Evolutionary conservation across 805 yeast species (phyloP).

Genomic region (Candida ulmi): DNA sequence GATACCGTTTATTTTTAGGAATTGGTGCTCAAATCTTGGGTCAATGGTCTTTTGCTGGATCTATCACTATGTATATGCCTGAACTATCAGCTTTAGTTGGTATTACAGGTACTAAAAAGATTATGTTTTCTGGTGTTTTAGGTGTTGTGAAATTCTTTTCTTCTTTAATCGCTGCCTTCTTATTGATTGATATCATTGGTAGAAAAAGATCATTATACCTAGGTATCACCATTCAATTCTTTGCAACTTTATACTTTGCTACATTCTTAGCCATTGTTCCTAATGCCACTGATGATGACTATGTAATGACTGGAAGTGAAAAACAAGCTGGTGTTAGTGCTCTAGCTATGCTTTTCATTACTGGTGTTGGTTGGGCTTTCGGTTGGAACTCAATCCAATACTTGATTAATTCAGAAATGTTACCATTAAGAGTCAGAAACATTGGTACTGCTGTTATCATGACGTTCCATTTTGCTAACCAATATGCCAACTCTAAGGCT

Average conservation of each 20-base stretch:
- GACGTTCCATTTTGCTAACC: conserved; percentile 53
- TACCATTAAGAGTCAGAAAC: conserved; percentile 45
- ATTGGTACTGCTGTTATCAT: conserved; percentile 46
- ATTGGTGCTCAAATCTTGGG: conserved; percentile 40
- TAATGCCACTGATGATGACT: conserved; percentile 30
- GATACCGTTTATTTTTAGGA: conserved; percentile 41
- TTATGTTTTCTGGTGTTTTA: conserved; percentile 44
- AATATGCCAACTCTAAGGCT: conserved; percentile 53
- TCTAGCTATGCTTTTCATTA: conserved; percentile 41
- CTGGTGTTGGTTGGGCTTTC: conserved; percentile 54
- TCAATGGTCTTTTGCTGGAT: conserved; percentile 58
- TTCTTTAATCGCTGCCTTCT: conserved; percentile 46
- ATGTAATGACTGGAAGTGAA: conserved; percentile 26
- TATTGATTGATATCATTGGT: conserved; percentile 48
- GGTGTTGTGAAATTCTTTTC: conserved; percentile 48
- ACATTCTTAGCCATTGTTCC: conserved; percentile 41
- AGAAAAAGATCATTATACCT: conserved; percentile 42
- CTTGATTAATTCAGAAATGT: conserved; percentile 47
- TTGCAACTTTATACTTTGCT: conserved; percentile 41
- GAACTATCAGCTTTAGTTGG: conserved; percentile 45
- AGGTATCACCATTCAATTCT: conserved; percentile 41
- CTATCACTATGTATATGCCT: conserved; percentile 53
- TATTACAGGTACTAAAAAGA: conserved; percentile 32
- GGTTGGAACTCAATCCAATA: conserved; percentile 56
- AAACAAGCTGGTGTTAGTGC: conserved; percentile 40